phyloP scores from a whole-genome alignment of 345 rosid species.

The Hypericum perforatum region DNA sequence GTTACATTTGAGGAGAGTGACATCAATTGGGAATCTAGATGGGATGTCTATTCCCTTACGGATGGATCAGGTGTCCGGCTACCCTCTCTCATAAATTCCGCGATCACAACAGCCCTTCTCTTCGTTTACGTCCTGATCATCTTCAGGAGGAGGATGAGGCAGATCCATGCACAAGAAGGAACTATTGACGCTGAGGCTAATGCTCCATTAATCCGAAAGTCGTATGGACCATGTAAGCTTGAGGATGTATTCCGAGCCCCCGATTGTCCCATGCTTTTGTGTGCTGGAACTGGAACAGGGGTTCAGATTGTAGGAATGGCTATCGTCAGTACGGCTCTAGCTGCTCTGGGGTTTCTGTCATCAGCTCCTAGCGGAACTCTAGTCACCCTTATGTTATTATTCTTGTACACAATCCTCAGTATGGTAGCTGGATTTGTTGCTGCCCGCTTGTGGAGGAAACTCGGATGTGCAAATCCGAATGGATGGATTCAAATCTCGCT shows the following conservation, averaged over 20 bases:
- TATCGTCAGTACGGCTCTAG: slow-evolving; percentile 48
- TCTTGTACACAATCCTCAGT: slow-evolving; percentile 63
- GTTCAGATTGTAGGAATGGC: slow-evolving; percentile 76
- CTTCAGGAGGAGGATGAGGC: slow-evolving; percentile 74
- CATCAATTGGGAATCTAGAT: neutral
- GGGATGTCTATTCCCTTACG: neutral
- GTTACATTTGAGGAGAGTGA: slow-evolving; percentile 3
- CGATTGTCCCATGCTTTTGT: slow-evolving; percentile 37
- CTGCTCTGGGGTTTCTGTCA: slow-evolving; percentile 75
- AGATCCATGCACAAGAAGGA: slow-evolving; percentile 75
- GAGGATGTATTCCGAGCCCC: slow-evolving; percentile 73
- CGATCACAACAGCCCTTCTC: slow-evolving; percentile 76
- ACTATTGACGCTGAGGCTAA: slow-evolving; percentile 85
- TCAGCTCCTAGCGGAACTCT: slow-evolving; percentile 73
- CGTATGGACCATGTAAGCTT: slow-evolving; percentile 66
- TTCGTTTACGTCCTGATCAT: slow-evolving; percentile 80
- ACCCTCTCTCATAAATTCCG: slow-evolving; percentile 69
- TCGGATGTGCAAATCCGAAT: slow-evolving; percentile 41
- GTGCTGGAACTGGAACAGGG: slow-evolving; percentile 63
- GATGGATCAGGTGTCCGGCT: slow-evolving; percentile 49
- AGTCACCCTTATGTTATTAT: slow-evolving; percentile 53
- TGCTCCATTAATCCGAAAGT: slow-evolving; percentile 83
- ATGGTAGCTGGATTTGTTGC: slow-evolving; percentile 63
- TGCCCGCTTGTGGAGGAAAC: slow-evolving; percentile 58
- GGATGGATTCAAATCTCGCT: slow-evolving; percentile 61